Evolutionary conservation across 2,329 filamentous ascomycete species (phyloP).

Genomic region (Penicillium occitanis): DNA sequence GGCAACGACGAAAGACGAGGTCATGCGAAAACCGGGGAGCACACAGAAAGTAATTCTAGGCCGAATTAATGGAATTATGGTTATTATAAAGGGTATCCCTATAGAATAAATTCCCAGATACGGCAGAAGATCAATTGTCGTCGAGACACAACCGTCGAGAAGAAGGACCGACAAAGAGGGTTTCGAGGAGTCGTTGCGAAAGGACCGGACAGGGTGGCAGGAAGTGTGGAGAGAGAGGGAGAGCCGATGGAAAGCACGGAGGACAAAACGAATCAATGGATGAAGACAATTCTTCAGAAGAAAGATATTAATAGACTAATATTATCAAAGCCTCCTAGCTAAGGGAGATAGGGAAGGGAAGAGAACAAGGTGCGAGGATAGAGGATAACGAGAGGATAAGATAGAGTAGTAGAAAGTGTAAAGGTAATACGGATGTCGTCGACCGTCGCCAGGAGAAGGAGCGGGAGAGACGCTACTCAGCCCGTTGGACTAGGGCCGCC

Average conservation of each 20-base stretch:
- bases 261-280: slow-evolving; percentile 9
- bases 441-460: slow-evolving; percentile 17
- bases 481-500: slow-evolving; percentile 2
- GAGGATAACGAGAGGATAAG: slow-evolving; percentile 17
- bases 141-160: slow-evolving; percentile 19
- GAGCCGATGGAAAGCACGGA: slow-evolving; percentile 13
- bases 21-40: slow-evolving; percentile 16
- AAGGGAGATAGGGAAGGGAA: slow-evolving; percentile 13
- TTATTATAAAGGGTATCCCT: slow-evolving; percentile 7
- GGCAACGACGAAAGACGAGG: slow-evolving; percentile 10
- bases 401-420: neutral
- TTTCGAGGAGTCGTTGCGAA: slow-evolving; percentile 3
- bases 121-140: slow-evolving; percentile 9
- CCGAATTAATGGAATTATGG: slow-evolving; percentile 18
- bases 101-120: neutral
- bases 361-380: slow-evolving; percentile 4
- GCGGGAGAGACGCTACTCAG: neutral
- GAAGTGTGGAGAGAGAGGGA: slow-evolving; percentile 3
- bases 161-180: slow-evolving; percentile 13
- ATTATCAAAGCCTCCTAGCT: slow-evolving; percentile 21
- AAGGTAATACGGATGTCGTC: slow-evolving; percentile 11
- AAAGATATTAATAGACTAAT: slow-evolving; percentile 21
- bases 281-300: slow-evolving; percentile 14
- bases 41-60: slow-evolving; percentile 11
- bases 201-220: slow-evolving; percentile 18